Conservation (phyloP, 768 basidiomycete genomes). For the Lentinus tigrinus region DNA sequence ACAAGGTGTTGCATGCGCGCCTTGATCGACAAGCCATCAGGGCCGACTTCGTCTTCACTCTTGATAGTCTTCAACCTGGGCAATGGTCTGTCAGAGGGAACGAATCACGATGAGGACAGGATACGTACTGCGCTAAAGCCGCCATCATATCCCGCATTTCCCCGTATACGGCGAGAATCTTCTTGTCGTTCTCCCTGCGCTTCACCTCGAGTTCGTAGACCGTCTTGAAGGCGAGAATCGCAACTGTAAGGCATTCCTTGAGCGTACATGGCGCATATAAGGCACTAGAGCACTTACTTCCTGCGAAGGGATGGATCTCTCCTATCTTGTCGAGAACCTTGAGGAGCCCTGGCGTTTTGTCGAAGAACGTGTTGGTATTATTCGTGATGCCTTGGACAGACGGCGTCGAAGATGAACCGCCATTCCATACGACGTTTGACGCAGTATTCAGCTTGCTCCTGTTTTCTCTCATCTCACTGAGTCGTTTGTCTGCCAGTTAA, state of each 20-base stretch:
- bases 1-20: constrained; percentile 33
- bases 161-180: constrained; percentile 43
- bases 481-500: neutral
- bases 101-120: neutral
- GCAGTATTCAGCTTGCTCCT: neutral
- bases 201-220: constrained; percentile 48
- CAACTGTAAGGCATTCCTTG: constrained; percentile 30
- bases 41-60: constrained; percentile 29
- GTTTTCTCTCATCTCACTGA: neutral
- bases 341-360: constrained; percentile 25
- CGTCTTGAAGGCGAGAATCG: constrained; percentile 47
- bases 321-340: constrained; percentile 25
- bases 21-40: constrained; percentile 33
- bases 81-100: too few species aligned
- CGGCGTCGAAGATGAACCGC: neutral
- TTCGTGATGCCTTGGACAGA: constrained; percentile 9
- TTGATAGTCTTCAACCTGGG: constrained; percentile 32
- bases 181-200: constrained; percentile 49
- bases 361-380: constrained; percentile 22
- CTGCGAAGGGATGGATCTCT: constrained; percentile 25
- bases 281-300: constrained; percentile 13
- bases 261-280: neutral
- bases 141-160: constrained; percentile 52
- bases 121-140: constrained; percentile 41
- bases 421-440: neutral